Percentiles rank a stretch among this genome's conserved stretches.
These are phyloP conservation scores for Coleophoma eucalyptorum DNA, from an alignment of 2,329 filamentous ascomycete genomes.

Conservation along the genomic window DNA sequence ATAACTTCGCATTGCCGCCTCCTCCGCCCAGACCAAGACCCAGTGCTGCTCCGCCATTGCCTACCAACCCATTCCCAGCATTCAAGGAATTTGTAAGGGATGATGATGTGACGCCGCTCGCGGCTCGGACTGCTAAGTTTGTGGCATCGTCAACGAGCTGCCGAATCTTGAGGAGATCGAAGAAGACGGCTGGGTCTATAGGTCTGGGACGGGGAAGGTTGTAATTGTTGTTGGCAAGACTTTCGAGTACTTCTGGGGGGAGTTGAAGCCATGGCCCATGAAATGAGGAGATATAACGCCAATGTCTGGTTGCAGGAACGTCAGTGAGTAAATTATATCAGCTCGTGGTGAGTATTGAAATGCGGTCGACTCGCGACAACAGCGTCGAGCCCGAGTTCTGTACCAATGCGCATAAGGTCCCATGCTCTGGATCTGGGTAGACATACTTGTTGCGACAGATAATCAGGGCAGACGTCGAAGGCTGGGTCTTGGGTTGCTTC, in stretches of 20 bases:
- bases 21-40: slow-evolving; percentile 53
- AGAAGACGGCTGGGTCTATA: slow-evolving; percentile 77
- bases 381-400: slow-evolving; percentile 1
- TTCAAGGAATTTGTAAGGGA: slow-evolving; percentile 53
- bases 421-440: neutral
- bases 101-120: slow-evolving; percentile 66
- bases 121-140: slow-evolving; percentile 71
- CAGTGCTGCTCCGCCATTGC: slow-evolving; percentile 44
- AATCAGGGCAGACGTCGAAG: slow-evolving; percentile 46
- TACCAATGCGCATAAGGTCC: neutral
- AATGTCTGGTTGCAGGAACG: slow-evolving; percentile 54
- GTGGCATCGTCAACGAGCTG: slow-evolving; percentile 77
- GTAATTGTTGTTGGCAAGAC: slow-evolving; percentile 75
- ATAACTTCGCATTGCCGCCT: slow-evolving; percentile 62
- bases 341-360: neutral
- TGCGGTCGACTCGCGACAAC: too few species aligned
- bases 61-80: slow-evolving; percentile 45
- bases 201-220: slow-evolving; percentile 71
- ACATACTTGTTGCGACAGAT: slow-evolving; percentile 67
- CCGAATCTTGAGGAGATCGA: slow-evolving; percentile 80
- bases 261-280: slow-evolving; percentile 82
- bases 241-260: slow-evolving; percentile 74
- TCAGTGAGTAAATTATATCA: slow-evolving; percentile 6
- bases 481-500: slow-evolving; percentile 23
- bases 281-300: slow-evolving; percentile 80